Percentiles rank a stretch among this genome's conserved stretches.
Conservation (phyloP, 1,284 basidiomycete genomes). For the Volvariella surrecta region DNA sequence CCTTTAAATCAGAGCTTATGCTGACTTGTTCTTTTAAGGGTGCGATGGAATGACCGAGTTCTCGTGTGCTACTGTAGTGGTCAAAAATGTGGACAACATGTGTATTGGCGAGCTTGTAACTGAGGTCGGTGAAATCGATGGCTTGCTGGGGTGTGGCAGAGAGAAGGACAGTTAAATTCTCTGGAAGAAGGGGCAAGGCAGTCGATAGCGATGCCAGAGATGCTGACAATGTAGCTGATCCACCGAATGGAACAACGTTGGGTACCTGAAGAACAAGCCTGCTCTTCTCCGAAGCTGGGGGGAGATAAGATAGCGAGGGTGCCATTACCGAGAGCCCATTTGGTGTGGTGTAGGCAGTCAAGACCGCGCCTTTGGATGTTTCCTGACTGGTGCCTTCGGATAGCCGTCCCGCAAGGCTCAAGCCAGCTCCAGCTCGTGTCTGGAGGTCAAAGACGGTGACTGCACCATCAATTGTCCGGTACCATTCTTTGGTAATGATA, state of each 20-base stretch:
- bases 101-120: slow-evolving; percentile 50
- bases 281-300: slow-evolving; percentile 47
- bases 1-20: slow-evolving; percentile 25
- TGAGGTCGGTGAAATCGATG: slow-evolving; percentile 60
- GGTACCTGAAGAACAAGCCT: slow-evolving; percentile 77
- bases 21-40: slow-evolving; percentile 21
- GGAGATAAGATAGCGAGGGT: slow-evolving; percentile 58
- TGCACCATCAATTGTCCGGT: slow-evolving; percentile 28
- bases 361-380: slow-evolving; percentile 42
- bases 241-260: slow-evolving; percentile 54
- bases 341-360: slow-evolving; percentile 74
- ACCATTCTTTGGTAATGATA: slow-evolving; percentile 55
- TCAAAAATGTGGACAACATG: slow-evolving; percentile 80
- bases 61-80: slow-evolving; percentile 61
- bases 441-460: slow-evolving; percentile 66
- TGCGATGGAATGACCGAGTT: slow-evolving; percentile 49
- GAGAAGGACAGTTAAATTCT: slow-evolving; percentile 68
- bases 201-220: slow-evolving; percentile 62
- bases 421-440: slow-evolving; percentile 82
- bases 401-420: slow-evolving; percentile 75
- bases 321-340: slow-evolving; percentile 72
- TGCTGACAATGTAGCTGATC: slow-evolving; percentile 62
- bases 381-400: slow-evolving; percentile 71
- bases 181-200: slow-evolving; percentile 52
- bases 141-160: slow-evolving; percentile 78